Conservation (phyloP, 306 rosid genomes). For the Clitoria ternatea region DNA sequence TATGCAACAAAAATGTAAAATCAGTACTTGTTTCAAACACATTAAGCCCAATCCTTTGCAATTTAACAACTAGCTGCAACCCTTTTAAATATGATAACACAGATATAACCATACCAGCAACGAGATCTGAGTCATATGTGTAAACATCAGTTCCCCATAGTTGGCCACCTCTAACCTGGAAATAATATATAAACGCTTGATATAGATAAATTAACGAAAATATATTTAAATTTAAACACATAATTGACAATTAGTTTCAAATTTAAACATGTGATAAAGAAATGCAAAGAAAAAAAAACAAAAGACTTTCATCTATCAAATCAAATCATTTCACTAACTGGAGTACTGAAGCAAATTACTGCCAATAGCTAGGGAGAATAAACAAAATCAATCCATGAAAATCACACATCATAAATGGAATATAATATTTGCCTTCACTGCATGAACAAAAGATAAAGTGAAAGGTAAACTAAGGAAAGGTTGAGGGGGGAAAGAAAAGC, state of each 20-base stretch:
- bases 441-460: constrained; percentile 9
- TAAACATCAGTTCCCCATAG: constrained; percentile 98
- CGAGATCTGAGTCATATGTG: constrained; percentile 94
- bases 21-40: constrained; percentile 23
- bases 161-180: constrained; percentile 96
- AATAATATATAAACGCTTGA: constrained; percentile 18
- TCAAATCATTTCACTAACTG: not conserved
- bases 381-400: not conserved
- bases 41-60: constrained; percentile 7
- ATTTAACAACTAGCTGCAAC: not conserved
- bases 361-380: not conserved
- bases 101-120: constrained; percentile 97
- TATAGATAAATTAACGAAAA: not conserved
- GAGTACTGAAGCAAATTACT: not conserved
- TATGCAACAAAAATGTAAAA: constrained; percentile 37
- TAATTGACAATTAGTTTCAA: not conserved
- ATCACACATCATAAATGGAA: not conserved
- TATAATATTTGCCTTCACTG: not conserved
- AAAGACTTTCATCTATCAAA: constrained; percentile 18
- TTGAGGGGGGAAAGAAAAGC: not conserved
- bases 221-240: not conserved
- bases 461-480: not conserved
- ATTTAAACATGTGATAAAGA: not conserved
- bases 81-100: constrained; percentile 18
- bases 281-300: constrained; percentile 15